phyloP scores from a whole-genome alignment of 2,329 filamentous ascomycete genomes.

The Aspergillus tanneri region DNA sequence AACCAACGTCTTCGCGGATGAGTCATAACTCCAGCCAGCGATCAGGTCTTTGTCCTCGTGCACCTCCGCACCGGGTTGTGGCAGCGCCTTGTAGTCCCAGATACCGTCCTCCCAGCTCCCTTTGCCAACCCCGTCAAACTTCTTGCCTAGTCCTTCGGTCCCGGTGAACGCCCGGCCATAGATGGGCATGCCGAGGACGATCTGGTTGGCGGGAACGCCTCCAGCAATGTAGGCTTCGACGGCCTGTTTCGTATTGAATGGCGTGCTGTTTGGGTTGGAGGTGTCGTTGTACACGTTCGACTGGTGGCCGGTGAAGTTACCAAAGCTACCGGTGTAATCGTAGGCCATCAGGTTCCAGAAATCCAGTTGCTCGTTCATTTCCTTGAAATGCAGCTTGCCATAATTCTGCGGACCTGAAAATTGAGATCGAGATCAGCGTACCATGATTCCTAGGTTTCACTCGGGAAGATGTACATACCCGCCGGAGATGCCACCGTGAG shows the following conservation, averaged over 20 bases:
- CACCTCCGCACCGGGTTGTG: conserved; percentile 64
- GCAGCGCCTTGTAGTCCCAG: conserved; percentile 85
- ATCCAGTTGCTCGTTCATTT: conserved; percentile 50
- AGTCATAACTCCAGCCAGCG: conserved; percentile 73
- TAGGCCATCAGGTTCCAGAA: conserved; percentile 73
- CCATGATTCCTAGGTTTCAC: too few species aligned
- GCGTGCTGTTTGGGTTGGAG: conserved; percentile 63
- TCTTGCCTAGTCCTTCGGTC: conserved; percentile 70
- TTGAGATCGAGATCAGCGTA: conserved; percentile 3
- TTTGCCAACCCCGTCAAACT: conserved; percentile 70
- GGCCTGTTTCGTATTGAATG: conserved; percentile 73
- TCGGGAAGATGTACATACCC: conserved; percentile 22
- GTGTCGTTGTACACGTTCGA: conserved; percentile 69
- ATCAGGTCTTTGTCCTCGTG: conserved; percentile 59
- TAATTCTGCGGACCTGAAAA: conserved; percentile 45
- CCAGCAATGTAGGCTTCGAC: conserved; percentile 67
- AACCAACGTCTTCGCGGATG: conserved; percentile 61
- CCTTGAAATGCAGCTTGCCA: conserved; percentile 41
- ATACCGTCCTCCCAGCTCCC: conserved; percentile 84
- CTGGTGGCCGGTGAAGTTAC: conserved; percentile 69
- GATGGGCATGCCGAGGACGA: conserved; percentile 87
- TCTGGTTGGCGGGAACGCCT: conserved; percentile 67
- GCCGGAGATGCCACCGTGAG: conserved; percentile 50
- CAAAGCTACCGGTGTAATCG: conserved; percentile 83
- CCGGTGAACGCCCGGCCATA: conserved; percentile 83